Evolutionary conservation across 208 protist genomes (phyloP), one percentile per base, ranked within the genome.

Genomic region (Crithidia expoeki): DNA sequence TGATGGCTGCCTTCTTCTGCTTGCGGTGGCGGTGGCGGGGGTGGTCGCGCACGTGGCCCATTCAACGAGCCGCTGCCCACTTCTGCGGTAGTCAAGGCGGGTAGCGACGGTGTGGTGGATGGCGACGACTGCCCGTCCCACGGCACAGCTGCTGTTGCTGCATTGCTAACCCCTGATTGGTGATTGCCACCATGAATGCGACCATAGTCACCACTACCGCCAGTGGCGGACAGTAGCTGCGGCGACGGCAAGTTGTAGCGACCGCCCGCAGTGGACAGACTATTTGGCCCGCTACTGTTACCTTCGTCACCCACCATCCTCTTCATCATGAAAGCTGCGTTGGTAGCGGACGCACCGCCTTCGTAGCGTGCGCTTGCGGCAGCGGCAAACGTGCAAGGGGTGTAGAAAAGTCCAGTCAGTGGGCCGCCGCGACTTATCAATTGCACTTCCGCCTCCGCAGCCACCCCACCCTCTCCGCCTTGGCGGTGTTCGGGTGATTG

Each of bases 321-420:
- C 42, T 21, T 47, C 40, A 17, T 4, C 23, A n/a, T 11, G 12
- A 33, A 33, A 21, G 27, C 10, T n/a, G 32, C 36, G 42, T 23
- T 19, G 6, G 17, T 17, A 17, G 30, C 60, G 4, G 2, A 2
- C 23, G 34, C 49, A 7, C 33, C 21, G 38, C 40, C 36, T 16
- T 50, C 57, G 27, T 34, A 62, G 6, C 30, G 4, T 32, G 58
- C 50, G 2, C 5, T 27, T 5, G 38, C 47, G 2, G 72, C 64
- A 1, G 51, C 58, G 0, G 72, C 25, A 6, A 16, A 27, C 34
- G 72, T 56, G 72, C 46, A 77, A 0, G 57, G 57, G 2, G 60
- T 33, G 42, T 72, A 68, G 33, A 77, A 71, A n/a, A 72, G 72
- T 0, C 72, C 72, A 0, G 28, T 16, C 36, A 68, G 23, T 11